Evolutionary conservation across 768 basidiomycete genomes (phyloP), one percentile per base, ranked within the genome.

Genomic region (Lactifluus piperatus): DNA sequence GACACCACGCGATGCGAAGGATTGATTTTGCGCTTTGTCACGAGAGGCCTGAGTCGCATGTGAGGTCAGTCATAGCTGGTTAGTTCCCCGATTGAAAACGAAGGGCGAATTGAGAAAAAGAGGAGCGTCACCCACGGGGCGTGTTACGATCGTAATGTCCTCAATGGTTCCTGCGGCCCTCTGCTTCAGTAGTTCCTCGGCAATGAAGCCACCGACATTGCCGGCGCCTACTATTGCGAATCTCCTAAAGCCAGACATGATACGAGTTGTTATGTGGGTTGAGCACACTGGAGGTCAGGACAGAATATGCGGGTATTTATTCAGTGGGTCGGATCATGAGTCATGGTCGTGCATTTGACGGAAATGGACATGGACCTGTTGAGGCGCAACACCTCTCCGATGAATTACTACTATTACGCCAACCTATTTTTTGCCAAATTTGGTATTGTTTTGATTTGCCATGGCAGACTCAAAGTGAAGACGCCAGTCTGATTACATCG

Each of bases 131-230:
- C 63, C 13, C 46, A 65, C 64, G 3, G 60, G 51, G 13, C 65
- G 64, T 5, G 64, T 56, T 49, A 65, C 43, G 29, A 66, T 48
- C 4, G 48, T 34, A 18, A 66, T 32, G 2, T 54, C 51, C 16
- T 58, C 52, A 32, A 66, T 44, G 18, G 20, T 13, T 3, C 64
- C 65, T 14, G 53, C 24, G 3, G 41, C 54, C 22, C 65, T 60
- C 48, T 62, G 37, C 22, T 65, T 62, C 45, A 66, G 53, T 3
- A 66, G 57, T 46, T 65, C 60, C 16, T 66, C 64, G 26, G 51
- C 52, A 34, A 66, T 53, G 48, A 62, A 62, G 20, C 39, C 26
- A 5, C 64, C 65, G 24, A 65, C 13, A 29, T 62, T 65, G 45
- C 65, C 65, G 0, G 54, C 60, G 29, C 65, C 65, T 0, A 62